Percentiles rank a stretch among this genome's conserved stretches.
Evolutionary conservation across 2,329 filamentous ascomycete genomes (phyloP).

Genomic region (Knoxdaviesia proteae): DNA sequence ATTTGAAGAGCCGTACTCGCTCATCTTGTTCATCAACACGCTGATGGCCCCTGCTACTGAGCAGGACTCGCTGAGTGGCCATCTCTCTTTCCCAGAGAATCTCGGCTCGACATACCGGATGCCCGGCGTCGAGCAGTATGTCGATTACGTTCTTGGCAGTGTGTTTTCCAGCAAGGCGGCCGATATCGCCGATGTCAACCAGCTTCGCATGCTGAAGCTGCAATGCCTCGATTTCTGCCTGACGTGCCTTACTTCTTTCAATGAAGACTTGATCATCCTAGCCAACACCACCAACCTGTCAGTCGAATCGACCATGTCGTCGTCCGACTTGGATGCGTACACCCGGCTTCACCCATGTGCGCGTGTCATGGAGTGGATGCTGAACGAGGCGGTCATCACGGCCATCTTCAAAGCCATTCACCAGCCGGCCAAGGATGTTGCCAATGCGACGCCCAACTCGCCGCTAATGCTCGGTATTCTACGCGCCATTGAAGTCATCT

Average conservation of each 20-base stretch:
- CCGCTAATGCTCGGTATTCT: constrained; percentile 63
- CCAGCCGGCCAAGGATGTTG: constrained; percentile 52
- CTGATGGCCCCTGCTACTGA: constrained; percentile 47
- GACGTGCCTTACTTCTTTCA: constrained; percentile 66
- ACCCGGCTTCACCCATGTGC: constrained; percentile 79
- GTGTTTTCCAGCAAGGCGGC: constrained; percentile 49
- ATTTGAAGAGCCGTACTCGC: constrained; percentile 71
- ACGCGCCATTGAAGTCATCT: constrained; percentile 65
- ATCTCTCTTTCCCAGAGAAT: constrained; percentile 68
- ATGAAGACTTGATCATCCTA: constrained; percentile 77
- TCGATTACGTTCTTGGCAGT: constrained; percentile 73
- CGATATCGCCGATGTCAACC: constrained; percentile 44
- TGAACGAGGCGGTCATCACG: constrained; percentile 72
- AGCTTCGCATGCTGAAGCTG: constrained; percentile 53
- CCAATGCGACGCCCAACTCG: constrained; percentile 53
- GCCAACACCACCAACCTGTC: constrained; percentile 57
- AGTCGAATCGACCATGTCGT: constrained; percentile 54
- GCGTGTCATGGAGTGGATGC: constrained; percentile 94
- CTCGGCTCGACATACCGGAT: constrained; percentile 55
- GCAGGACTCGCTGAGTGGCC: constrained; percentile 45
- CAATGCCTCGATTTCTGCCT: constrained; percentile 70
- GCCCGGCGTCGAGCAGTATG: constrained; percentile 75
- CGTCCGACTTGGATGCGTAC: constrained; percentile 59
- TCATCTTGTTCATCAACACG: constrained; percentile 55
- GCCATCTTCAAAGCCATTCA: constrained; percentile 62